phyloP scores from a whole-genome alignment of 495 filamentous ascomycete genomes.

The Arthonia radiata region DNA sequence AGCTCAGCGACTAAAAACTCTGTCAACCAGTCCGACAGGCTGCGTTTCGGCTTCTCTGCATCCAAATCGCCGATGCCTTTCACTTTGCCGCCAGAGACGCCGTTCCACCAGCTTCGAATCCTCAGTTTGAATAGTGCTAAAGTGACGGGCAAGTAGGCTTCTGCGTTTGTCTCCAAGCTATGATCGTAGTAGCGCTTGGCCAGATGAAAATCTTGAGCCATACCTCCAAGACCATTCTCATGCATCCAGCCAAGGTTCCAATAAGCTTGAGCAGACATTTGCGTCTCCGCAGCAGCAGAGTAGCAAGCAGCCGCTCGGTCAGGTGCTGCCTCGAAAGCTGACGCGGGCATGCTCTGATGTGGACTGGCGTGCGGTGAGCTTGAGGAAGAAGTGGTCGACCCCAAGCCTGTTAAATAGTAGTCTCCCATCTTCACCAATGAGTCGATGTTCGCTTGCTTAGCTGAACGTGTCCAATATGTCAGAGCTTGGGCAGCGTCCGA shows the following conservation, averaged over 20 bases:
- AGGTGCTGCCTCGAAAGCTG: too few relatives aligned
- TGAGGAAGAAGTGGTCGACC: constrained; percentile 25
- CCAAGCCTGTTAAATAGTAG: constrained; percentile 69
- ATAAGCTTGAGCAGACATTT: constrained; percentile 79
- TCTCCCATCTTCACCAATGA: constrained; percentile 95
- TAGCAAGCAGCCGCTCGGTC: constrained; percentile 91
- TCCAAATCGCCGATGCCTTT: constrained; percentile 37
- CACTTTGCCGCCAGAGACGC: constrained; percentile 61
- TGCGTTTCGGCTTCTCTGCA: constrained; percentile 37
- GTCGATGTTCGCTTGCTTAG: constrained; percentile 82
- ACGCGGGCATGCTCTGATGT: too few relatives aligned
- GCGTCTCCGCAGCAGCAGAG: constrained; percentile 65
- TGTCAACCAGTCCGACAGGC: constrained; percentile 57
- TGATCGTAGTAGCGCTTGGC: constrained; percentile 92
- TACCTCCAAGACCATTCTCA: constrained; percentile 83
- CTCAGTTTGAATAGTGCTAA: constrained; percentile 71
- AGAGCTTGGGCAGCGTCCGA: constrained; percentile 55
- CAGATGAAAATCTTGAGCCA: constrained; percentile 89
- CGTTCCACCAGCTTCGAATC: constrained; percentile 75
- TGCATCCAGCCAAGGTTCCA: constrained; percentile 99
- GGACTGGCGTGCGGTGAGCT: too few relatives aligned
- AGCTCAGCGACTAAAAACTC: constrained; percentile 64
- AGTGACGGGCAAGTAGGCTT: constrained; percentile 86
- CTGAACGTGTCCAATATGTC: constrained; percentile 89
- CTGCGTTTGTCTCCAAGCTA: constrained; percentile 68